These are phyloP conservation scores for Tricladium varicosporioides DNA, from an alignment of 2,329 filamentous ascomycete species.

Conservation along the genomic window DNA sequence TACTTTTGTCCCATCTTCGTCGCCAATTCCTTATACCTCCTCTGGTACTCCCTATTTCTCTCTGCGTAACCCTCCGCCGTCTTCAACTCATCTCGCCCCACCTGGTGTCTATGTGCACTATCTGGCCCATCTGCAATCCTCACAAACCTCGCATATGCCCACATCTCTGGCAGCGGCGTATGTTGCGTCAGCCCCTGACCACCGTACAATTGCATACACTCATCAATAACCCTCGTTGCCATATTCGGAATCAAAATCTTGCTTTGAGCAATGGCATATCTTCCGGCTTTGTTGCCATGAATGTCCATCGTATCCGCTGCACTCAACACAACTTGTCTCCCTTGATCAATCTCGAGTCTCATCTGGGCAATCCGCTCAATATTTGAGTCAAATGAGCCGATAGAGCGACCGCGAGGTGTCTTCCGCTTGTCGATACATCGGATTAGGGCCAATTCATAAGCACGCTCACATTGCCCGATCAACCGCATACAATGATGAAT, in stretches of 20 bases:
- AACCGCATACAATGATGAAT: constrained; percentile 44
- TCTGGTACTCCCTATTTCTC: constrained; percentile 36
- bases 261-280: constrained; percentile 41
- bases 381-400: constrained; percentile 41
- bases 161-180: constrained; percentile 41
- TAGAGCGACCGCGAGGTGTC: constrained; percentile 39
- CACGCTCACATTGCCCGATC: constrained; percentile 42
- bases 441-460: constrained; percentile 40
- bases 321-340: constrained; percentile 40
- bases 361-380: constrained; percentile 42
- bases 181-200: constrained; percentile 42
- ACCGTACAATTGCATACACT: constrained; percentile 43
- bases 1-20: constrained; percentile 12
- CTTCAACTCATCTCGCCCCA: constrained; percentile 42
- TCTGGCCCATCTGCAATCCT: constrained; percentile 42
- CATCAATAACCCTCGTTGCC: constrained; percentile 40
- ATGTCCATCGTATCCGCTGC: constrained; percentile 43
- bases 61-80: constrained; percentile 36
- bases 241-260: constrained; percentile 43
- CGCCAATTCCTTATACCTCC: constrained; percentile 20
- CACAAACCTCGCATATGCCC: constrained; percentile 43
- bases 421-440: constrained; percentile 38
- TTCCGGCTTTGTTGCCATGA: constrained; percentile 39
- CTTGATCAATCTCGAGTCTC: constrained; percentile 40
- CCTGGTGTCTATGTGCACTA: constrained; percentile 41